Evolutionary conservation across 768 basidiomycete genomes (phyloP).

Genomic region (Lactifluus hygrophoroides): DNA sequence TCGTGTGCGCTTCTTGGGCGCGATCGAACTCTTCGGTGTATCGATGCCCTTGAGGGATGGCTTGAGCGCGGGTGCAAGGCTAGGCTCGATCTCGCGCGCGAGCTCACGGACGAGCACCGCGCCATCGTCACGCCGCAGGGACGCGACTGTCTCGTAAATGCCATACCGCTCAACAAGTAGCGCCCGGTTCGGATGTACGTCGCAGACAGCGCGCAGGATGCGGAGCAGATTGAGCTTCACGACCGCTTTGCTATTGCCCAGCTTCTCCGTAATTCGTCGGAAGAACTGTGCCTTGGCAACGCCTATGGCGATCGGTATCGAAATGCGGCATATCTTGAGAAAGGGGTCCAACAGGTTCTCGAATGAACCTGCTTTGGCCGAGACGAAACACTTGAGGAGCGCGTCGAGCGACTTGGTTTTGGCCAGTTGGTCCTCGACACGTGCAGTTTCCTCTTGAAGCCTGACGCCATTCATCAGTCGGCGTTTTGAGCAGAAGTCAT

Average conservation of each 20-base stretch:
- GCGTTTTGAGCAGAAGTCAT: not conserved
- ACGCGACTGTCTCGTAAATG: constrained; percentile 69
- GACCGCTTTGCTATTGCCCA: constrained; percentile 72
- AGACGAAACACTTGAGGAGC: constrained; percentile 71
- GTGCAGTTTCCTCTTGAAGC: constrained; percentile 91
- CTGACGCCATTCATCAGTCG: constrained; percentile 31
- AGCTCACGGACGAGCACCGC: constrained; percentile 88
- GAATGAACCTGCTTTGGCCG: constrained; percentile 81
- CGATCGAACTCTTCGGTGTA: constrained; percentile 34
- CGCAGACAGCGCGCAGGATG: constrained; percentile 77
- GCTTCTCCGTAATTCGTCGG: constrained; percentile 76
- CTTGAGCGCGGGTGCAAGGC: constrained; percentile 61
- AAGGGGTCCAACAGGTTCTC: constrained; percentile 90
- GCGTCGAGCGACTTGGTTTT: constrained; percentile 57
- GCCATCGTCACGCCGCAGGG: constrained; percentile 75
- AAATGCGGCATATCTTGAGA: constrained; percentile 84
- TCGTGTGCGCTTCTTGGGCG: constrained; percentile 52
- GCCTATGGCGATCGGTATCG: constrained; percentile 60
- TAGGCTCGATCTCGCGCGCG: constrained; percentile 77
- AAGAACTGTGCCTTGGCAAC: constrained; percentile 82
- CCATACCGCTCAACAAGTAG: constrained; percentile 78
- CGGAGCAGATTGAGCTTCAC: constrained; percentile 86
- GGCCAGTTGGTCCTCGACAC: constrained; percentile 83
- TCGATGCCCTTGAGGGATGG: constrained; percentile 34
- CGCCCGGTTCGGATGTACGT: constrained; percentile 79